Base-by-base conservation (phyloP, 306 rosid genomes). In the Heteromeles arbutifolia region DNA sequence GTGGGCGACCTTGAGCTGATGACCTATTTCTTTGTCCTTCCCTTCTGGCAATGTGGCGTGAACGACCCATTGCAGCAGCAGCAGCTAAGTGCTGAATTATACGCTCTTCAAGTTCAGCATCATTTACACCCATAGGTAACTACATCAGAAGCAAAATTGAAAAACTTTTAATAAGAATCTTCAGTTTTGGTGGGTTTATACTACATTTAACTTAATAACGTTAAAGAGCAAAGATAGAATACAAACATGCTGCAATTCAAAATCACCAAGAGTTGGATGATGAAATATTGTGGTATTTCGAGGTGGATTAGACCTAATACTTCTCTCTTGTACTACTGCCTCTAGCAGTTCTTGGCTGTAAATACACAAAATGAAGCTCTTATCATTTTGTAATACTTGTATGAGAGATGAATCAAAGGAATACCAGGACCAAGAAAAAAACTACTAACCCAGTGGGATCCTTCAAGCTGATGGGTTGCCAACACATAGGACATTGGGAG, bases 401-500 rank as follows among this genome's bases (percentile, higher is more conserved):
- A 50, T 24, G 44, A 39, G 44, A 39, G 3, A 39, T 39, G 29
- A 77, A 67, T 74, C 39, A 69, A 73, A 54, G 24, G 70, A 76
- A 80, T 67, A 73, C 24, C 48, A 58, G 59, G 77, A 63, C 59
- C 28, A 26, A 24, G 54, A 32, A 22, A 69, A 28, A 67, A 54
- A 59, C n/a, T 69, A 74, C 62, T 79, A 78, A 95, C 98, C 98
- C 83, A 18, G 96, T 80, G 64, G 98, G 92, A 88, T 95, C 98
- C 88, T 95, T 95, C 78, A 95, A 92, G 84, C 96, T 88, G 83
- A 95, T 87, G 48, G 93, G 14, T 74, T 95, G 98, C 97, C 97
- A 95, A 81, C 98, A 95, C 98, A 95, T 95, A 68, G 98, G 98
- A 76, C 98, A 95, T 72, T 95, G 99, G 25, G 99, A 90, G 85